Base-by-base conservation (phyloP, 1,284 basidiomycete genomes). In the Phellopilus nigrolimitatus region DNA sequence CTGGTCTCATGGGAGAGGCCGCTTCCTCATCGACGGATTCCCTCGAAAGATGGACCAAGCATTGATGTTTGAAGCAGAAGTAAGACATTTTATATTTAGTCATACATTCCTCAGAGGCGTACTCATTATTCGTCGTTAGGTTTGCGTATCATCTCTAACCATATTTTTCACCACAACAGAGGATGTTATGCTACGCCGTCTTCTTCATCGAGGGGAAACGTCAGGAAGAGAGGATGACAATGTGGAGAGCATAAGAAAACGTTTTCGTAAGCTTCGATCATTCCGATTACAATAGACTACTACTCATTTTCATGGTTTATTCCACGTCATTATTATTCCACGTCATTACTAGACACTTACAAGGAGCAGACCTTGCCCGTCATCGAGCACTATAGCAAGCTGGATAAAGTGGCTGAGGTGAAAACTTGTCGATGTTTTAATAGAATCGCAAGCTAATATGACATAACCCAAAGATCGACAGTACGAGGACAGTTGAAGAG, bases 31-130 rank as follows among this genome's bases (percentile, higher is more conserved):
- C 59, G 97, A 99, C 61, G 97, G 97, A 3, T 99, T 99, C 73
- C 97, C 97, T 40, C 80, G 97, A 56, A 92, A 97, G 76, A 94
- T 99, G 92, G 97, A 99, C 68, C 97, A 99, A 71, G 95, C 95
- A 0, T 60, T 87, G 64, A 86, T 86, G 68, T 99, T 99, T 64
- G 97, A 99, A 64, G 75, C 91, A 63, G 78, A 83, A 44, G 95
- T 95, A 61, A 37, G n/a, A n/a, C n/a, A n/a, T n/a, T n/a, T 37
- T 13, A 37, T 61, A 80, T 71, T 15, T 10, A n/a, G n/a, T 41
- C 47, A 27, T 33, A 25, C 31, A 21, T 31, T 38, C 43, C 30
- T 27, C 4, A 48, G 46, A 24, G 19, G 43, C 15, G 25, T 53
- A 50, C 54, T 42, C 34, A 43, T 36, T 28, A 43, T 24, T 49